Evolutionary conservation across 176 grass and related monocot genomes (phyloP).

Genomic region (Aegilops tauschii): DNA sequence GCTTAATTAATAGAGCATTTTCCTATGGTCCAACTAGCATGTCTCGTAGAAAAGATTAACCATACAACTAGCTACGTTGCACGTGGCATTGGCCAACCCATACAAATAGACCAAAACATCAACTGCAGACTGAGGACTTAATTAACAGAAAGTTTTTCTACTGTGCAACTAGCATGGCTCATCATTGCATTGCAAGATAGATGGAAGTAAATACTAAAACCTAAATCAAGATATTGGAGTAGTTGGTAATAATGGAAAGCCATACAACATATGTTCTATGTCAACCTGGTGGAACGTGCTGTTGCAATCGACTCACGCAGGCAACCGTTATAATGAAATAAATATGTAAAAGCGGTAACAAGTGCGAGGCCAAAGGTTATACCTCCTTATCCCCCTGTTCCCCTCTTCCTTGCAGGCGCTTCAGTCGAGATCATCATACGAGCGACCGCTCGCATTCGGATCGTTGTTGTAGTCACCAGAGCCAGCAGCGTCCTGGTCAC

Average conservation of each 20-base stretch:
- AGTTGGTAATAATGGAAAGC: background rate
- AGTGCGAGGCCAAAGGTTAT: background rate
- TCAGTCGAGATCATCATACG: slow-evolving; percentile 89
- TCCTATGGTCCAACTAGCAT: no score
- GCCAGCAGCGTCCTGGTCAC: slow-evolving; percentile 22
- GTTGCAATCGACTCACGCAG: background rate
- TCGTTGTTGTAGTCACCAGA: slow-evolving; percentile 26
- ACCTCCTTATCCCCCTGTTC: slow-evolving; percentile 35
- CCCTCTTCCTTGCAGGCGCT: background rate
- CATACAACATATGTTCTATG: background rate
- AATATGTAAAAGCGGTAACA: no score
- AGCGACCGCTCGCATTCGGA: slow-evolving; percentile 11
- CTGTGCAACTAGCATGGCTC: no score
- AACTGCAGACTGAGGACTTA: background rate
- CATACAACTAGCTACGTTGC: no score
- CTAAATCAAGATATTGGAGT: background rate
- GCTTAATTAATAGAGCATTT: background rate
- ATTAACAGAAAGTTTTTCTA: background rate
- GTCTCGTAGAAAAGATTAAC: no score
- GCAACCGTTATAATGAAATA: background rate
- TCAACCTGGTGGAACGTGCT: no score
- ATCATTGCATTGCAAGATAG: background rate
- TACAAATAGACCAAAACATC: background rate
- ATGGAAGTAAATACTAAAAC: background rate
- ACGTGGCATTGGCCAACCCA: background rate